These are phyloP conservation scores for Ogataea angusta DNA, from an alignment of 805 yeast species.

Conservation along the genomic window DNA sequence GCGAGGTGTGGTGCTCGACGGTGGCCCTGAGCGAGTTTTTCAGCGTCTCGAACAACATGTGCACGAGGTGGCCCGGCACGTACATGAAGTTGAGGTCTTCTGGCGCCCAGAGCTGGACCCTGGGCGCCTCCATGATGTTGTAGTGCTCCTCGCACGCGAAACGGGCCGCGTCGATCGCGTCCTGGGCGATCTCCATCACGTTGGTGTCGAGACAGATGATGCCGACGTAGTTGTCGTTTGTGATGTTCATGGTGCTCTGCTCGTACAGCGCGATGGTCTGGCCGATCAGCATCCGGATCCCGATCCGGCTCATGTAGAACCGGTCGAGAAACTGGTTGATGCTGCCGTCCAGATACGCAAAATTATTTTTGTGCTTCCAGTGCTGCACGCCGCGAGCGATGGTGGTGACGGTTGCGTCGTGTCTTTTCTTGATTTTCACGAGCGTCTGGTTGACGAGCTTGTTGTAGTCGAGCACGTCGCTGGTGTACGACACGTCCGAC, in stretches of 20 bases:
- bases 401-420: constrained; percentile 90
- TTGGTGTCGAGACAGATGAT: constrained; percentile 84
- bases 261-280: constrained; percentile 74
- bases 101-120: constrained; percentile 74
- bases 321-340: constrained; percentile 81
- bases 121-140: constrained; percentile 82
- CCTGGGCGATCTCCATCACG: constrained; percentile 77
- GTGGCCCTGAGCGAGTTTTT: constrained; percentile 88
- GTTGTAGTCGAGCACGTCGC: constrained; percentile 71
- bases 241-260: constrained; percentile 37
- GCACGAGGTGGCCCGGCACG: constrained; percentile 90
- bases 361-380: constrained; percentile 63
- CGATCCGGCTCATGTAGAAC: constrained; percentile 87
- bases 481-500: constrained; percentile 60
- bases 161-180: constrained; percentile 86
- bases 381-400: constrained; percentile 90
- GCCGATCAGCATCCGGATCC: constrained; percentile 92
- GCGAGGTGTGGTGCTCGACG: constrained; percentile 70
- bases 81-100: constrained; percentile 80
- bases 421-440: constrained; percentile 72
- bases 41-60: constrained; percentile 84
- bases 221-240: constrained; percentile 71
- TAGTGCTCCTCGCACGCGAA: constrained; percentile 90
- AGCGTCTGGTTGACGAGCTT: constrained; percentile 61
- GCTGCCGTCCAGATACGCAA: constrained; percentile 56